phyloP scores from a whole-genome alignment of 441 rosid genomes.

The Erodium texanum region DNA sequence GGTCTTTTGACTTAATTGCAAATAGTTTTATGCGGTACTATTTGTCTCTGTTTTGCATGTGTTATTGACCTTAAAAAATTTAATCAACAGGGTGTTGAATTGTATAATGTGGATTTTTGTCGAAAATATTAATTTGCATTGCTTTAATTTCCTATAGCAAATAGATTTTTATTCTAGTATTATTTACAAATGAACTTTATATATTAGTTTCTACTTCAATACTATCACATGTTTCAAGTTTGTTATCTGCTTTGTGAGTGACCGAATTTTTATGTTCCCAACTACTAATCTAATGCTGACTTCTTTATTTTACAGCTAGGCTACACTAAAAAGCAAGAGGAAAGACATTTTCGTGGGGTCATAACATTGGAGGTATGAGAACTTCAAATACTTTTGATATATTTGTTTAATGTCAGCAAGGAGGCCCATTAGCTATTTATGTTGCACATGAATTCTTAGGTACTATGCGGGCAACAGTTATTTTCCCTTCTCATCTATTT shows the following conservation, averaged over 20 bases:
- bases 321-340: conserved; percentile 94
- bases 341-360: conserved; percentile 87
- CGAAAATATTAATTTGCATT: not conserved
- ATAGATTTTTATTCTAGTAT: not conserved
- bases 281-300: conserved; percentile 6
- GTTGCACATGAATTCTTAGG: not conserved
- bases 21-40: not conserved
- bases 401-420: not conserved
- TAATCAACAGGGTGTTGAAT: conserved; percentile 1
- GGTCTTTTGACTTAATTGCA: not conserved
- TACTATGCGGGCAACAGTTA: not conserved
- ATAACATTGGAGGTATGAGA: conserved; percentile 74
- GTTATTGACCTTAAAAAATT: not conserved
- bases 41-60: not conserved
- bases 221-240: not conserved
- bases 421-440: too few relatives aligned
- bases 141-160: not conserved
- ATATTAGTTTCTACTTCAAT: not conserved
- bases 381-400: not conserved
- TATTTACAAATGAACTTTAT: not conserved
- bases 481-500: conserved; percentile 13
- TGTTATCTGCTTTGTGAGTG: not conserved
- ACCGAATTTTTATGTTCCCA: not conserved
- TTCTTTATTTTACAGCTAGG: conserved; percentile 59
- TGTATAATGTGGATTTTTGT: not conserved